Evolutionary conservation across 768 basidiomycete genomes (phyloP).

Genomic region (Phylloporus sp.): DNA sequence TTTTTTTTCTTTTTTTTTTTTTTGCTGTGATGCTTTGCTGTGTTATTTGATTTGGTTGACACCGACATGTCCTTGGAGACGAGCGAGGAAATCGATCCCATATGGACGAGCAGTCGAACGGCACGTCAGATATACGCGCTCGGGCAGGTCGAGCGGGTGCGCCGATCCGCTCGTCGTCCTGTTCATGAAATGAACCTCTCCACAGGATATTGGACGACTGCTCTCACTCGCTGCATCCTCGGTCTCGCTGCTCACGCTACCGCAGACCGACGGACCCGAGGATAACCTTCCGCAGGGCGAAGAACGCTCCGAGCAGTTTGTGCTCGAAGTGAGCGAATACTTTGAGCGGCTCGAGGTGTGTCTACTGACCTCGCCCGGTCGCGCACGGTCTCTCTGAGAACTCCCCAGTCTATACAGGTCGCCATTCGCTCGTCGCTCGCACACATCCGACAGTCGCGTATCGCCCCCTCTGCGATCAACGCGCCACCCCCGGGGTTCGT

Average conservation of each 20-base stretch:
- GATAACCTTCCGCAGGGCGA: constrained; percentile 74
- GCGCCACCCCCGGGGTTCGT: constrained; percentile 71
- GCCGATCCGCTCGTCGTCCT: constrained; percentile 1
- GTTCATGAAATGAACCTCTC: background rate
- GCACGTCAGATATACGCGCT: constrained; percentile 79
- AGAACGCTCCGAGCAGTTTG: constrained; percentile 82
- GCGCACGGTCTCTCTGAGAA: too few species aligned
- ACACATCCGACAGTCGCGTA: constrained; percentile 76
- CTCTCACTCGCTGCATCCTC: constrained; percentile 74
- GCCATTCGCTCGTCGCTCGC: constrained; percentile 76
- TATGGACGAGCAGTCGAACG: constrained; percentile 78
- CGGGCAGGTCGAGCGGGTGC: constrained; percentile 75
- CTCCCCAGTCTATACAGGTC: constrained; percentile 59
- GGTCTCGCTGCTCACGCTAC: constrained; percentile 75
- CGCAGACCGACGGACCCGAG: constrained; percentile 70
- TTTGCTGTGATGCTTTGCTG: constrained; percentile 25
- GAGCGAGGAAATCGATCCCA: constrained; percentile 57
- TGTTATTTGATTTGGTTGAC: constrained; percentile 11
- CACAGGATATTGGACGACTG: constrained; percentile 72
- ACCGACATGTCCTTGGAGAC: constrained; percentile 17
- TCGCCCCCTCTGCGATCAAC: constrained; percentile 84
- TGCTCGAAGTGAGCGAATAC: constrained; percentile 80
- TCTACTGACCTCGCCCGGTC: constrained; percentile 13
- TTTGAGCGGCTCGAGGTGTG: constrained; percentile 77
- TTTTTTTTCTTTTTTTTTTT: constrained; percentile 27